Percentiles rank a stretch among this genome's conserved stretches.
Conservation (phyloP, 1,284 basidiomycete species). For the Pulchroboletus neoregius region DNA sequence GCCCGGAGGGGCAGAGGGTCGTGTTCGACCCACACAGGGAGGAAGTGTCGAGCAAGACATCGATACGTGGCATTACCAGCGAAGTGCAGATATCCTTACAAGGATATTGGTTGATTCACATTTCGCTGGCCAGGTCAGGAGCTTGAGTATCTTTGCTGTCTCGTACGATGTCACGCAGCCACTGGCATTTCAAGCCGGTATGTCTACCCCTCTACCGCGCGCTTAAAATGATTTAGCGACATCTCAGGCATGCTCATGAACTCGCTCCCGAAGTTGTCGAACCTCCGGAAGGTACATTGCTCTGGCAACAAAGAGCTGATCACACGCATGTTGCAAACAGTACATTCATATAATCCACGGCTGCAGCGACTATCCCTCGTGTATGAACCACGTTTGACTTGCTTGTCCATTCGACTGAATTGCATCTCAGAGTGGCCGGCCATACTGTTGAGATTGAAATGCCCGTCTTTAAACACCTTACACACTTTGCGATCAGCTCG, state of each 20-base stretch:
- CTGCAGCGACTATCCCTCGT: slow-evolving; percentile 52
- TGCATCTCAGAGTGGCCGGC: slow-evolving; percentile 43
- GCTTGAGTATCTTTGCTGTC: slow-evolving; percentile 54
- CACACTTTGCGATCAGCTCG: slow-evolving; percentile 51
- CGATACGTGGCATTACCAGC: slow-evolving; percentile 52
- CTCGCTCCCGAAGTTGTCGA: slow-evolving; percentile 57
- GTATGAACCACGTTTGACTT: slow-evolving; percentile 32
- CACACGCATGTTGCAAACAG: slow-evolving; percentile 45
- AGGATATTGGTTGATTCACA: slow-evolving; percentile 56
- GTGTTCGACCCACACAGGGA: background rate
- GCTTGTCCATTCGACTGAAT: slow-evolving; percentile 2
- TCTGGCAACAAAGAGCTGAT: slow-evolving; percentile 56
- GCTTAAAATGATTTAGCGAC: slow-evolving; percentile 1
- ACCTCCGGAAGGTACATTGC: slow-evolving; percentile 57
- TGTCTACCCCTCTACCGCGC: slow-evolving; percentile 7
- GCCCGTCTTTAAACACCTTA: slow-evolving; percentile 55
- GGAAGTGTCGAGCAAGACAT: slow-evolving; percentile 28
- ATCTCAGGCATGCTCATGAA: slow-evolving; percentile 61
- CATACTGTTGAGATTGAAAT: slow-evolving; percentile 48
- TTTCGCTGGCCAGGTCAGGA: slow-evolving; percentile 57
- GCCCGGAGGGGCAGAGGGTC: slow-evolving; percentile 27
- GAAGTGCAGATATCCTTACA: slow-evolving; percentile 69
- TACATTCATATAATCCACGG: slow-evolving; percentile 50
- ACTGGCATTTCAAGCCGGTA: slow-evolving; percentile 63
- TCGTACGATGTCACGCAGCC: slow-evolving; percentile 45